Conservation (phyloP, 2,329 filamentous ascomycete species). For the Microsporum audouinii region DNA sequence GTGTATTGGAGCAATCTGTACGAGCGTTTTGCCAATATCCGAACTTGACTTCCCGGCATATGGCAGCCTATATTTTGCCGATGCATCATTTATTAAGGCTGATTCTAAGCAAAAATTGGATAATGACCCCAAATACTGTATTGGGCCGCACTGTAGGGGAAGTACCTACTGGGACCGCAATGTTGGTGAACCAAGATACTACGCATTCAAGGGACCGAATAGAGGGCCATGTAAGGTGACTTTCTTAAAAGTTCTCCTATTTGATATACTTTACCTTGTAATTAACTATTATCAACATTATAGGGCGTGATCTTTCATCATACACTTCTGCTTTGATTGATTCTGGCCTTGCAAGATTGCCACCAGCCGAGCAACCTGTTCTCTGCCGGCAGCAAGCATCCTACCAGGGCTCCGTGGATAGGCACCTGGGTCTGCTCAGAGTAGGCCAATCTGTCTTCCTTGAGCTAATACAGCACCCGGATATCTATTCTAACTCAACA, state of each 20-base stretch:
- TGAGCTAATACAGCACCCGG: slow-evolving; percentile 19
- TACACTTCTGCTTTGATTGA: slow-evolving; percentile 32
- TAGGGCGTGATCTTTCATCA: slow-evolving; percentile 26
- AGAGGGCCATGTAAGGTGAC: slow-evolving; percentile 30
- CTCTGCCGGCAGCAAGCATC: slow-evolving; percentile 16
- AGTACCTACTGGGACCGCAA: slow-evolving; percentile 16
- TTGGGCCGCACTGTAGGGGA: slow-evolving; percentile 14
- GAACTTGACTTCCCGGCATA: slow-evolving; percentile 25
- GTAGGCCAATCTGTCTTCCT: slow-evolving; percentile 21
- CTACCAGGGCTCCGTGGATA: slow-evolving; percentile 28
- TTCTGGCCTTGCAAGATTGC: slow-evolving; percentile 28
- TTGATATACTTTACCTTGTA: slow-evolving; percentile 12
- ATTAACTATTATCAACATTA: not conserved
- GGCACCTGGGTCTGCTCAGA: slow-evolving; percentile 26
- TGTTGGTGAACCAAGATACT: slow-evolving; percentile 24
- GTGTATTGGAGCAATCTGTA: slow-evolving; percentile 9
- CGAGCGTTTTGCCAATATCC: slow-evolving; percentile 11
- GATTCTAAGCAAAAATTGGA: slow-evolving; percentile 10
- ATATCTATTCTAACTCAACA: slow-evolving; percentile 21
- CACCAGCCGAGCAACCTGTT: slow-evolving; percentile 12
- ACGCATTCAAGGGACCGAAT: slow-evolving; percentile 24
- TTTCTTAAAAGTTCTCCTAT: slow-evolving; percentile 7
- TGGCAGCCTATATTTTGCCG: slow-evolving; percentile 27
- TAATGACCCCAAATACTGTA: slow-evolving; percentile 12
- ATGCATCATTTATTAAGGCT: slow-evolving; percentile 15